Conservation (phyloP, 768 basidiomycete genomes). For the Rhodosporidiobolus odoratus region DNA sequence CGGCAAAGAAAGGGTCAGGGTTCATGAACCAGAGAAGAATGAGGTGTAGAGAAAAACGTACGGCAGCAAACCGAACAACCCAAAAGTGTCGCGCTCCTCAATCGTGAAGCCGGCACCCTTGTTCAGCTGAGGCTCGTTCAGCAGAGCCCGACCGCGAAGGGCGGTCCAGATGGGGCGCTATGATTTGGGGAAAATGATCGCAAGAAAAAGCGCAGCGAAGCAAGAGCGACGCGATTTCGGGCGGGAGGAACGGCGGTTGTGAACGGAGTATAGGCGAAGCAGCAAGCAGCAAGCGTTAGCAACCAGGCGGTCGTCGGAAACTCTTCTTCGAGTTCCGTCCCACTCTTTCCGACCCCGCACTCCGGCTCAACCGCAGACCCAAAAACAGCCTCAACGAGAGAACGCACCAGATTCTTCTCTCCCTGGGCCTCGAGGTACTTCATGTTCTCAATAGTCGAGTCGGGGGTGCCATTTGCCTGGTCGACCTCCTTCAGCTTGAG, state of each 20-base stretch:
- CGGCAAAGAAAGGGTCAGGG: constrained; percentile 48
- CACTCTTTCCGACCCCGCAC: too few relatives aligned
- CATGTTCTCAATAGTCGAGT: constrained; percentile 12
- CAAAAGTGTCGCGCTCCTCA: constrained; percentile 65
- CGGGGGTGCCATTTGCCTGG: constrained; percentile 5
- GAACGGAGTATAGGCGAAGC: not conserved
- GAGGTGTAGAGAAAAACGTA: constrained; percentile 37
- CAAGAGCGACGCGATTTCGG: not conserved
- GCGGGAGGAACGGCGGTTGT: not conserved
- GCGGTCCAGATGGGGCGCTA: constrained; percentile 36
- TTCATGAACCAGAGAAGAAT: not conserved
- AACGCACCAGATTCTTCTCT: constrained; percentile 28
- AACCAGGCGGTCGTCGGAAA: too few relatives aligned
- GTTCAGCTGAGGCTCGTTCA: constrained; percentile 40
- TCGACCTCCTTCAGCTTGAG: constrained; percentile 14
- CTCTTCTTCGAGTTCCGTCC: too few relatives aligned
- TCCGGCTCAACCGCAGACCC: too few relatives aligned
- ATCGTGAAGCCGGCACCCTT: constrained; percentile 68
- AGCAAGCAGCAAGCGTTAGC: too few relatives aligned
- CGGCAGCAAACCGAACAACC: constrained; percentile 50
- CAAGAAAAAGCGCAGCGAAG: not conserved
- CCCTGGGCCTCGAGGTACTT: constrained; percentile 26
- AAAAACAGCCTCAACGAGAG: too few relatives aligned
- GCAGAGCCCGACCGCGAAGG: constrained; percentile 16
- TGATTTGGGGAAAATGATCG: not conserved